Evolutionary conservation across 2,329 filamentous ascomycete genomes (phyloP), one percentile per base, ranked within the genome.

Genomic region (Pezicula carpinea): DNA sequence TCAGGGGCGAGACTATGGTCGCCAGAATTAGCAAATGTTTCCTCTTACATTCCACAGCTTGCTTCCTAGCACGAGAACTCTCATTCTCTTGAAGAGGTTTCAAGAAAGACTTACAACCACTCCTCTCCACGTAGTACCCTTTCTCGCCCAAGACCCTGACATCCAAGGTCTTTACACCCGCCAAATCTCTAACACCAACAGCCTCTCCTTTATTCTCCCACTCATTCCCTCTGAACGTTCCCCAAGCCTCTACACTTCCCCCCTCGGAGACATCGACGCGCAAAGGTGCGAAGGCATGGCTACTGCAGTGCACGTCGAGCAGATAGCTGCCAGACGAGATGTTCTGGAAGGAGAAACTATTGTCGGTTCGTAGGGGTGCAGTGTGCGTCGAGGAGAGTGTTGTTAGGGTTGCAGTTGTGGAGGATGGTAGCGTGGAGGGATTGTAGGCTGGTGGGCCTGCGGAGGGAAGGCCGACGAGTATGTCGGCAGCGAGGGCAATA

Each of bases 221-320:
- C 57, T 93, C 87, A 59, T 95, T 92, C 0, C 89, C 90, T 40
- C 89, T 76, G 64, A 84, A 95, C 21, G 89, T 95, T 72, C 92
- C 87, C 85, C 87, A 93, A 22, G 83, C 83, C 35, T 75, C 69
- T 3, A 89, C 73, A 39, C 75, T 65, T 33, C 72, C 66, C 48
- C 7, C 67, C 66, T 56, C 52, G 2, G 60, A 57, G 15, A 93
- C 79, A 62, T 97, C 93, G 23, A 97, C 78, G 38, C 92, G 77
- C 65, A 95, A 73, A 10, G 89, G 87, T 57, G 82, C 79, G 64
- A 96, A 97, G 44, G 76, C 76, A 66, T 86, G 82, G 47, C 87
- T 85, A 22, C 79, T 71, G 63, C 83, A 85, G 69, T 91, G 82
- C 41, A 97, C 76, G 56, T 93, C 89, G 40, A 87, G 82, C 5